Evolutionary conservation across 1,284 basidiomycete species (phyloP).

Genomic region (Hemileccinum hortonii): DNA sequence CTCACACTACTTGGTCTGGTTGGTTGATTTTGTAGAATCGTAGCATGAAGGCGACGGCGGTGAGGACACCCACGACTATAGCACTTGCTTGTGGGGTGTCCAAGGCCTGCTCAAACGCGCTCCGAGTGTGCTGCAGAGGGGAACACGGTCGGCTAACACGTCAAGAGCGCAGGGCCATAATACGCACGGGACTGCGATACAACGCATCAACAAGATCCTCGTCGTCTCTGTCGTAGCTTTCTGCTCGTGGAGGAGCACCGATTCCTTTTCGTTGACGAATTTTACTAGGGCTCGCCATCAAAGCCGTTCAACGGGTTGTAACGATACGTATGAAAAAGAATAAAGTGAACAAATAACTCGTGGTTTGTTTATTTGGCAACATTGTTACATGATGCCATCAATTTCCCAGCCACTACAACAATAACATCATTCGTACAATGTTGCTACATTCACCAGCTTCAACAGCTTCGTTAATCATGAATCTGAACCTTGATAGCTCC

Average conservation of each 20-base stretch:
- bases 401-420: no score
- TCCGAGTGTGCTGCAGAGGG: constrained; percentile 47
- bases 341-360: constrained; percentile 3
- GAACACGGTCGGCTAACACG: constrained; percentile 4
- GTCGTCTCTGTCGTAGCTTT: constrained; percentile 34
- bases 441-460: not conserved
- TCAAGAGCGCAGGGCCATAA: not conserved
- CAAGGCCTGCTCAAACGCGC: constrained; percentile 56
- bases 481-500: constrained; percentile 70
- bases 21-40: constrained; percentile 94
- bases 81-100: constrained; percentile 61
- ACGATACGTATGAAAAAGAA: constrained; percentile 1
- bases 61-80: constrained; percentile 61
- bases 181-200: constrained; percentile 31
- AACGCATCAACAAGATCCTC: constrained; percentile 36
- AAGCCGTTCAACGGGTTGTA: constrained; percentile 11
- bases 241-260: constrained; percentile 19
- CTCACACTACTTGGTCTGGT: constrained; percentile 93
- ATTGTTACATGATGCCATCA: no score
- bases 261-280: constrained; percentile 32
- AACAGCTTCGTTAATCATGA: constrained; percentile 38
- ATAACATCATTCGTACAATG: no score
- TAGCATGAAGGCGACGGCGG: constrained; percentile 72
- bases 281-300: constrained; percentile 35
- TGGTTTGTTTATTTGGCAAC: no score